Evolutionary conservation across 1,139 yeast genomes (phyloP), one percentile per base, ranked within the genome.

Genomic region (Blastobotrys indianensis): DNA sequence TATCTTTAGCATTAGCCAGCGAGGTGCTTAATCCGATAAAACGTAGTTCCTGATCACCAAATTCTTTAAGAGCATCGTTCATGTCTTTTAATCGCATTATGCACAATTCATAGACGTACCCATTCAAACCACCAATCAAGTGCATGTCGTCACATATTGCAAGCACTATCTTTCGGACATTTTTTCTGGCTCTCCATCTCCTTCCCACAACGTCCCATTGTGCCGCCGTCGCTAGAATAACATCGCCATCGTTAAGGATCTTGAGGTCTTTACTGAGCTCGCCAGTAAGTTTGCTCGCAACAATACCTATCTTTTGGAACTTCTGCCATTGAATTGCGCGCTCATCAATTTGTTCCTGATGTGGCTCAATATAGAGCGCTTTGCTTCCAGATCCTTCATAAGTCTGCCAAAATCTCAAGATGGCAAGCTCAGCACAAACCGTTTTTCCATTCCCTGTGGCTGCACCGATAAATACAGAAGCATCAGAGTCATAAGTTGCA

Each of bases 141-240:
- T 92, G 96, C n/a, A 77, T 66, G 58, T 87, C 92, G 62, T 87
- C 96, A 43, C 79, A 79, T 44, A 92, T 75, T 2, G 87, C 60
- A 34, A 87, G 62, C 44, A 79, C 86, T 31, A 92, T 76, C 0
- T 77, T 64, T 50, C 83, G 88, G 3, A 90, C 69, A 41, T 80
- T 80, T 17, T 54, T 48, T 28, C 63, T 52, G 56, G 77, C 80
- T 55, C 81, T 80, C 97, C 97, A 92, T 44, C 90, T 73, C 53
- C 92, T 76, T 0, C 94, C 77, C 1, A 88, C 58, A 2, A 68
- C 55, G 51, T 85, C 90, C 69, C 87, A 84, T 51, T 85, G 90
- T 16, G 67, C 72, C 0, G 97, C 95, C 0, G 97, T 87, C 2
- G 86, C 79, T 13, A 90, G 63, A n/a, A 86, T 65, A 46, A 90